A percentile compares a stretch with the other conserved stretches of the same genome.
phyloP scores from a whole-genome alignment of 2,329 filamentous ascomycete species.

The Botrytis galanthina region DNA sequence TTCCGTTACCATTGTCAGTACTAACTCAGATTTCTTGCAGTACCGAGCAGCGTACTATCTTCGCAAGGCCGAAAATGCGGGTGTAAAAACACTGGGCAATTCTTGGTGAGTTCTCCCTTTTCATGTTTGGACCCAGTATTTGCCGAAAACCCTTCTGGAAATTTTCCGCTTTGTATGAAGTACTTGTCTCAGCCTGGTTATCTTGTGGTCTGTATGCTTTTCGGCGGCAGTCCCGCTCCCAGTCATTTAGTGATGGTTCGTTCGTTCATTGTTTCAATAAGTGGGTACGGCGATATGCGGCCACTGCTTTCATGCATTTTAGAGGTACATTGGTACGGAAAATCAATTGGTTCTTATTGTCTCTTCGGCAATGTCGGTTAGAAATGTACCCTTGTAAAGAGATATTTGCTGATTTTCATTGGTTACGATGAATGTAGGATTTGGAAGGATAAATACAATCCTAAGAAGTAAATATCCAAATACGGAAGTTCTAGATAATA shows the following conservation, averaged over 20 bases:
- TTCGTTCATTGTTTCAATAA: conserved; percentile 24
- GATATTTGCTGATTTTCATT: conserved; percentile 11
- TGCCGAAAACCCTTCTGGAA: not conserved
- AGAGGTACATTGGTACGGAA: conserved; percentile 13
- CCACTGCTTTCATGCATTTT: conserved; percentile 7
- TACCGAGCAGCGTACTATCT: conserved; percentile 85
- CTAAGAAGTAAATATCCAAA: conserved; percentile 29
- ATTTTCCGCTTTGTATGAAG: conserved; percentile 12
- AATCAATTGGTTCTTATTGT: conserved; percentile 17
- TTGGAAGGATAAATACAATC: conserved; percentile 93
- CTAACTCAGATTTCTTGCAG: conserved; percentile 44
- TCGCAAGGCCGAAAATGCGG: conserved; percentile 83
- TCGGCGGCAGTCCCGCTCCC: conserved; percentile 14
- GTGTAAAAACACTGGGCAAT: conserved; percentile 88
- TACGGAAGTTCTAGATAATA: conserved; percentile 8
- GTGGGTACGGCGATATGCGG: conserved; percentile 18
- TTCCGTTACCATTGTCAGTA: not conserved
- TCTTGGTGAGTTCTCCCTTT: conserved; percentile 68
- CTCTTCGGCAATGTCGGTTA: conserved; percentile 19
- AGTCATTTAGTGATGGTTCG: conserved; percentile 24
- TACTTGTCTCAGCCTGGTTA: conserved; percentile 6
- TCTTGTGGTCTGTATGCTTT: conserved; percentile 2
- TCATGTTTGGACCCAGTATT: not conserved
- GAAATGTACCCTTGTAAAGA: conserved; percentile 9
- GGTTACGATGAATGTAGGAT: conserved; percentile 55